A percentile compares a stretch with the other conserved stretches of the same genome.
Evolutionary conservation across 768 basidiomycete species (phyloP).

Genomic region (Guyanaporus albipodus): DNA sequence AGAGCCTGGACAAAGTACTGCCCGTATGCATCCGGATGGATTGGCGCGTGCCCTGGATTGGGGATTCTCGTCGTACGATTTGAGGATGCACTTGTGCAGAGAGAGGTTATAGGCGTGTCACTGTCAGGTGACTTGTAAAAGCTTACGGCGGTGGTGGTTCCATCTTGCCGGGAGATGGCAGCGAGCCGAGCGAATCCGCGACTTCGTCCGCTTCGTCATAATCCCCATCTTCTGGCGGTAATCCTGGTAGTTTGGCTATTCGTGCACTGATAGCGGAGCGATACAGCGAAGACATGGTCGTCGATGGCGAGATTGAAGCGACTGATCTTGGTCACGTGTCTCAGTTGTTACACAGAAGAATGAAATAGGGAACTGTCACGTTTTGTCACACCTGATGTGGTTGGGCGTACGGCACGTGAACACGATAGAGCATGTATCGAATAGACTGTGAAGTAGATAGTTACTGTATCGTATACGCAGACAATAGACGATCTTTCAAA

Average conservation of each 20-base stretch:
- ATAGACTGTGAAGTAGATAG: no score
- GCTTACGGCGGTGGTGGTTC: slow-evolving; percentile 64
- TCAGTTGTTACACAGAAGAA: no score
- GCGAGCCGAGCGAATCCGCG: slow-evolving; percentile 52
- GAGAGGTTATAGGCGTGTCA: slow-evolving; percentile 16
- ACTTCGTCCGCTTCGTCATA: slow-evolving; percentile 46
- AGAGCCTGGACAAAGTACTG: slow-evolving; percentile 77
- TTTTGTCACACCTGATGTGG: no score
- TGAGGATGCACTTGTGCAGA: slow-evolving; percentile 26
- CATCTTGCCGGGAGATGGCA: slow-evolving; percentile 48
- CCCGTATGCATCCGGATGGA: slow-evolving; percentile 55
- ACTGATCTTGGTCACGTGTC: slow-evolving; percentile 2
- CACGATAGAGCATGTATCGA: no score
- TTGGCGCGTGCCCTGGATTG: slow-evolving; percentile 66
- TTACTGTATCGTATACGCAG: no score
- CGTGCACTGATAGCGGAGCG: slow-evolving; percentile 76
- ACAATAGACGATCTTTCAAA: no score
- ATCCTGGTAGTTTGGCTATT: slow-evolving; percentile 64
- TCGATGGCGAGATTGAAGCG: neutral
- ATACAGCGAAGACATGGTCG: slow-evolving; percentile 63
- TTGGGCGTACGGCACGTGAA: no score
- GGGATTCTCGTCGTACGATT: slow-evolving; percentile 34
- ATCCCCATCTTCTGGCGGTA: slow-evolving; percentile 47
- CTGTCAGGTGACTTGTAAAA: neutral
- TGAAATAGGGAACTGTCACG: no score